A percentile compares a stretch with the other conserved stretches of the same genome.
Conservation (phyloP, 108 stramenopile species). For the Cyclotella cryptica region DNA sequence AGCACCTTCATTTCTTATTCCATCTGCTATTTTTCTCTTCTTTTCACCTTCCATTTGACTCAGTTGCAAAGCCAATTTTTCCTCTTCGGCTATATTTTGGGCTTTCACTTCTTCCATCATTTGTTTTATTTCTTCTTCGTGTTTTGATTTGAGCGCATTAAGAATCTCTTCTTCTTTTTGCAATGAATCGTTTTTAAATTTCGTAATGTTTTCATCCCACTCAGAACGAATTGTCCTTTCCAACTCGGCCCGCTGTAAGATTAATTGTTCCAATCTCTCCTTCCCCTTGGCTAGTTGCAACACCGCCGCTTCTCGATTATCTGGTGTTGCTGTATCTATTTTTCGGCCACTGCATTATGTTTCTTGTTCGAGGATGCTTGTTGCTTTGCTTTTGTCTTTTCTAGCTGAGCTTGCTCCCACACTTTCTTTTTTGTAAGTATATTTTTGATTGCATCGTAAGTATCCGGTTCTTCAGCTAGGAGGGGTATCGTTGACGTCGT, state of each 20-base stretch:
- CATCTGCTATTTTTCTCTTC: slow-evolving; percentile 13
- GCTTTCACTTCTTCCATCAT: slow-evolving; percentile 15
- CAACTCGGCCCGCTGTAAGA: slow-evolving; percentile 11
- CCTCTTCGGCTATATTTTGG: slow-evolving; percentile 21
- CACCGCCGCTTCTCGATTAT: slow-evolving; percentile 7
- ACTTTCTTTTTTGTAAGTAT: slow-evolving; percentile 24
- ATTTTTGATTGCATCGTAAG: slow-evolving; percentile 32
- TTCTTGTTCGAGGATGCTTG: neutral
- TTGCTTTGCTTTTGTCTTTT: slow-evolving; percentile 14
- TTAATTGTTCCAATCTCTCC: slow-evolving; percentile 21
- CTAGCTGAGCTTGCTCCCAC: slow-evolving; percentile 13
- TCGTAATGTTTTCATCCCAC: slow-evolving; percentile 30
- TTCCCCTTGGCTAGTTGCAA: slow-evolving; percentile 4
- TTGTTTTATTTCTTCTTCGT: slow-evolving; percentile 21
- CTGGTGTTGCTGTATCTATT: slow-evolving; percentile 2
- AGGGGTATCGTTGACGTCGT: slow-evolving; percentile 29
- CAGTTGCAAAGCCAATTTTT: slow-evolving; percentile 12
- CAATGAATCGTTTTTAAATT: slow-evolving; percentile 24
- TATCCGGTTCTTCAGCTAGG: slow-evolving; percentile 34
- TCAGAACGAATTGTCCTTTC: slow-evolving; percentile 19
- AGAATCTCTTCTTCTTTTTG: slow-evolving; percentile 14
- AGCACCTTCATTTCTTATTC: neutral
- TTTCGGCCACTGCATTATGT: neutral
- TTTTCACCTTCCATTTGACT: slow-evolving; percentile 15
- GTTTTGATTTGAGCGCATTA: slow-evolving; percentile 18